Percentiles rank a stretch among this genome's conserved stretches.
phyloP scores from a whole-genome alignment of 495 filamentous ascomycete genomes.

The Aspergillus nidulans region DNA sequence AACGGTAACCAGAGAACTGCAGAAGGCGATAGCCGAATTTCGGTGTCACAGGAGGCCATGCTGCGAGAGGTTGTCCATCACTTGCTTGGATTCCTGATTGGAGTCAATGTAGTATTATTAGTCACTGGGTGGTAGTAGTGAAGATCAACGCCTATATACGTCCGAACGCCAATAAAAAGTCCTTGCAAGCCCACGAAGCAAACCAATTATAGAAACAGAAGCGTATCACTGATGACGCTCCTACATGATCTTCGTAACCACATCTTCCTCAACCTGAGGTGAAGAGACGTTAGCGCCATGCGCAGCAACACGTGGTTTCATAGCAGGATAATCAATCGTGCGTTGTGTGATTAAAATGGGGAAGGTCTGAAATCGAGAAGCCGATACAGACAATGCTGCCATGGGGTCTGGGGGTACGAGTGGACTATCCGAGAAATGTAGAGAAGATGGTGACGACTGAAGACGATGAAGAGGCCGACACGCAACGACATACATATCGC shows the following conservation, averaged over 20 bases:
- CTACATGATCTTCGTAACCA: constrained; percentile 92
- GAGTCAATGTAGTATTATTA: constrained; percentile 31
- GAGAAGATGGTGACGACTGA: neutral
- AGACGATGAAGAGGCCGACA: neutral
- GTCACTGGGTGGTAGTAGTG: constrained; percentile 22
- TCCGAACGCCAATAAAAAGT: constrained; percentile 22
- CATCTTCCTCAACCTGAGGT: constrained; percentile 87
- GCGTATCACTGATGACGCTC: constrained; percentile 22
- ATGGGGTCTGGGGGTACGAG: neutral
- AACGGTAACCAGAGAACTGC: constrained; percentile 18
- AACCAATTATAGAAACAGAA: constrained; percentile 23
- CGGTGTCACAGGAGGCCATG: constrained; percentile 21
- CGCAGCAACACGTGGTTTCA: neutral
- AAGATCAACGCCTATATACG: constrained; percentile 32
- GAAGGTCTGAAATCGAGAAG: neutral
- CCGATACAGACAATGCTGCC: neutral
- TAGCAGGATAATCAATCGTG: neutral
- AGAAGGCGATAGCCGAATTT: neutral
- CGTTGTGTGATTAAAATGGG: neutral
- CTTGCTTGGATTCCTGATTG: constrained; percentile 30
- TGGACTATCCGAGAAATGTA: neutral
- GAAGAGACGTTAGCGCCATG: constrained; percentile 50
- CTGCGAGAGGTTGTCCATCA: constrained; percentile 26
- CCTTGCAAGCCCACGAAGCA: constrained; percentile 14
- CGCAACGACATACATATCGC: neutral